Conservation (phyloP, 2,329 filamentous ascomycete species). For the Ophiostoma australiae region DNA sequence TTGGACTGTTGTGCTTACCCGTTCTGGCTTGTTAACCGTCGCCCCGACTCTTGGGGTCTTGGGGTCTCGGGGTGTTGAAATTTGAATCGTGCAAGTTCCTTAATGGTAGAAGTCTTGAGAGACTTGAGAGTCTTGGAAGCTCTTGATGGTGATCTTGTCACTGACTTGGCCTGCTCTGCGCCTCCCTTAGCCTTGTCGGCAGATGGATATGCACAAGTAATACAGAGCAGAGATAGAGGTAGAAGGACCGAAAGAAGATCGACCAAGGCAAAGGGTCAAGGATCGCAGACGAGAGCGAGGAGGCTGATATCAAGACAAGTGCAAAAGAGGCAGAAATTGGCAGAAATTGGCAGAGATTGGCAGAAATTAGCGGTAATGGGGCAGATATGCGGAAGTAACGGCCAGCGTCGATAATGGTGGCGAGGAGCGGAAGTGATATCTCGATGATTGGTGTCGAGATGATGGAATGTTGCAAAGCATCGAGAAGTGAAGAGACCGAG, state of each 20-base stretch:
- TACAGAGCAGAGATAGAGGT: neutral
- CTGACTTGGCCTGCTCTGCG: conserved; percentile 8
- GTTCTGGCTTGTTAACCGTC: conserved; percentile 6
- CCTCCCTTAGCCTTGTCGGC: neutral
- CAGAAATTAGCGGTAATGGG: neutral
- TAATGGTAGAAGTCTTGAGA: neutral
- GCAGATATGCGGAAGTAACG: neutral
- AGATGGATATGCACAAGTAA: neutral
- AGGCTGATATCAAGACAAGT: neutral
- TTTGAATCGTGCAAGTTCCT: neutral
- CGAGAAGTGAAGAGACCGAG: neutral
- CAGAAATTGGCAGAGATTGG: too few species aligned
- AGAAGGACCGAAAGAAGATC: neutral
- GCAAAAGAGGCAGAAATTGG: neutral
- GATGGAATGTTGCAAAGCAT: neutral
- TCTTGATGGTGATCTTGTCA: neutral
- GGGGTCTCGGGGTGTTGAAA: neutral
- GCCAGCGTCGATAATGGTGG: neutral
- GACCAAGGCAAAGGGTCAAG: neutral
- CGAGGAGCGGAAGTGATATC: neutral
- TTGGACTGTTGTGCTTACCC: conserved; percentile 1
- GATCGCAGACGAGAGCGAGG: neutral
- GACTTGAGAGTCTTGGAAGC: neutral
- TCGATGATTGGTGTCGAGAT: neutral
- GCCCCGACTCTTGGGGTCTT: conserved; percentile 1